phyloP scores from a whole-genome alignment of 148 eudicot genomes.

The Hydrangea macrophylla region DNA sequence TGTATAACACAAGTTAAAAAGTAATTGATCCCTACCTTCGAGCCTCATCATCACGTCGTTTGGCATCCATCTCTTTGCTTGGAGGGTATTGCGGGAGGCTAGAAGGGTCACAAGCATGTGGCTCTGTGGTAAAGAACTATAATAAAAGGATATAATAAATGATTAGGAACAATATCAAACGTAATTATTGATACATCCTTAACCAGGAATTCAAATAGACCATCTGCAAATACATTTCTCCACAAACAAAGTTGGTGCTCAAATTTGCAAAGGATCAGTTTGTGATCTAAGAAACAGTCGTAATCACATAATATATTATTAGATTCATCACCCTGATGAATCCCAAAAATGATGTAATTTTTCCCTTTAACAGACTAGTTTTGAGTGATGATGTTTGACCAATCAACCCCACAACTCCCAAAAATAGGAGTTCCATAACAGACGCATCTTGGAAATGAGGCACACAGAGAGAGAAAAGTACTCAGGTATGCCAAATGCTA shows the following conservation, averaged over 20 bases:
- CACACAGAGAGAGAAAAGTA: background rate
- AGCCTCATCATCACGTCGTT: conserved; percentile 90
- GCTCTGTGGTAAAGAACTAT: conserved; percentile 82
- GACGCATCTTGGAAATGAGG: background rate
- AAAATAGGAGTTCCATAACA: background rate
- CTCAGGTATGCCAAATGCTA: background rate
- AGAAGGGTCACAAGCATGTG: conserved; percentile 89
- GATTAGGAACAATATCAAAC: background rate
- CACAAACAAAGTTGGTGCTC: background rate
- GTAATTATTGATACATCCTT: conserved; percentile 8
- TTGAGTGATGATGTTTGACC: background rate
- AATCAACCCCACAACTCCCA: background rate
- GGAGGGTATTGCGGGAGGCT: conserved; percentile 91
- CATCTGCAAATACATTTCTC: background rate
- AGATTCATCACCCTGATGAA: too few species aligned
- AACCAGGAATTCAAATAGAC: background rate
- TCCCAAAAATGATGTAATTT: too few species aligned
- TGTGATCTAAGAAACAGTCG: background rate
- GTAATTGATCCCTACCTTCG: conserved; percentile 57
- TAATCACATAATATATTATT: background rate
- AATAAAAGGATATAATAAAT: conserved; percentile 12
- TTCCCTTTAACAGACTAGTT: too few species aligned
- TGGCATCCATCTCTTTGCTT: conserved; percentile 92
- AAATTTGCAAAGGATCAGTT: background rate
- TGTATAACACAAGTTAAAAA: background rate